These are phyloP conservation scores for Urtica urens DNA, from an alignment of 306 rosid genomes.

Conservation along the genomic window DNA sequence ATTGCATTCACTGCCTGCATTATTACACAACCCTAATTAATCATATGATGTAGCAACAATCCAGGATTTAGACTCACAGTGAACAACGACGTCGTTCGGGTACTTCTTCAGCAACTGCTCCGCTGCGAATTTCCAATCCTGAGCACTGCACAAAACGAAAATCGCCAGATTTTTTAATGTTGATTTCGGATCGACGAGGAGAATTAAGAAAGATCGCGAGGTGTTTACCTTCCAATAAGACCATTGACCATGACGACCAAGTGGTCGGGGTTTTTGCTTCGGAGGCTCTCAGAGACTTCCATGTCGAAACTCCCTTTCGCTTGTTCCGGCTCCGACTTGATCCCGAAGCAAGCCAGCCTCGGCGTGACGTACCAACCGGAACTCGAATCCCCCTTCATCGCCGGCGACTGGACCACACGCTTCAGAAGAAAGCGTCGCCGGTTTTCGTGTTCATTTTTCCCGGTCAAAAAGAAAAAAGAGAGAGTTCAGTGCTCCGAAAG, in stretches of 20 bases:
- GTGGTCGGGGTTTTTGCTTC: constrained; percentile 40
- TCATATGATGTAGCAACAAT: neutral
- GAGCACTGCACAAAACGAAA: constrained; percentile 37
- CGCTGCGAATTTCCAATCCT: constrained; percentile 74
- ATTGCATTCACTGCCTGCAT: constrained; percentile 79
- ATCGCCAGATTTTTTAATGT: neutral
- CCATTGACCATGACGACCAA: constrained; percentile 74
- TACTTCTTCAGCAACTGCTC: constrained; percentile 43
- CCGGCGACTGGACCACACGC: too few species aligned
- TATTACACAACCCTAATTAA: neutral
- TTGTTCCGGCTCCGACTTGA: constrained; percentile 25
- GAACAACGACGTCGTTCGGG: constrained; percentile 59
- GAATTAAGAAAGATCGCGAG: neutral
- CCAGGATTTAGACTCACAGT: constrained; percentile 42
- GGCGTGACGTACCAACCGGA: constrained; percentile 15
- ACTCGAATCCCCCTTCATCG: constrained; percentile 5
- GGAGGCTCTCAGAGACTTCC: constrained; percentile 34
- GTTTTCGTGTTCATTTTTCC: too few species aligned
- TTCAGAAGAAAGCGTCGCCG: too few species aligned
- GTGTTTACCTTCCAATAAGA: constrained; percentile 60
- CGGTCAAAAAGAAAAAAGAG: too few species aligned
- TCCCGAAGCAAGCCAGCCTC: constrained; percentile 47
- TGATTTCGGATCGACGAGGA: neutral
- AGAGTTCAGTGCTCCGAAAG: too few species aligned
- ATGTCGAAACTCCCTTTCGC: constrained; percentile 39